phyloP scores from a whole-genome alignment of 2,329 filamentous ascomycete genomes.

The Fusarium temperatum region DNA sequence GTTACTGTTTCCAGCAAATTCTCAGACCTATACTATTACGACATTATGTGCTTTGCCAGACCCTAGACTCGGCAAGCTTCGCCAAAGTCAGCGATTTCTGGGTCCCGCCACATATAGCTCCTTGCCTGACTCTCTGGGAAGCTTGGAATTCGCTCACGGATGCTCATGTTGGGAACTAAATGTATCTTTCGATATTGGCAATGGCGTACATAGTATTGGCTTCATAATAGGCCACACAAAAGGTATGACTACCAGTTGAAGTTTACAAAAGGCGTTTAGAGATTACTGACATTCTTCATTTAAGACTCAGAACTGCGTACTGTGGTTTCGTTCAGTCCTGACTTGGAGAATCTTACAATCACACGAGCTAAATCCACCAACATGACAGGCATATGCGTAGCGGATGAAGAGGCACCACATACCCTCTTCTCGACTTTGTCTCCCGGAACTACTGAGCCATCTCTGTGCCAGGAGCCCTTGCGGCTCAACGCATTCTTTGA shows the following conservation, averaged over 20 bases:
- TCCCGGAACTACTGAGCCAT: neutral
- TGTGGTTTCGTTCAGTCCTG: neutral
- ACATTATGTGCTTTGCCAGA: neutral
- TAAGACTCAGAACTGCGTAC: neutral
- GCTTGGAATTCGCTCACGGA: neutral
- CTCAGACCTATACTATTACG: neutral
- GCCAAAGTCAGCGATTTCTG: neutral
- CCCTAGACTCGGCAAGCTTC: neutral
- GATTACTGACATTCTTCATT: accelerated
- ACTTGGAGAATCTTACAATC: neutral
- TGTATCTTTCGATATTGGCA: neutral
- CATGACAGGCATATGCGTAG: neutral
- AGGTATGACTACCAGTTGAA: accelerated
- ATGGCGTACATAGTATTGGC: neutral
- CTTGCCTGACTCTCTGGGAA: neutral
- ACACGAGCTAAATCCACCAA: neutral
- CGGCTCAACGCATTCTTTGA: neutral
- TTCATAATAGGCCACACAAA: neutral
- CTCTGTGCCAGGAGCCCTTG: accelerated
- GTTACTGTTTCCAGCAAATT: accelerated
- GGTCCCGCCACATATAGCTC: no score
- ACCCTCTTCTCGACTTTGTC: neutral
- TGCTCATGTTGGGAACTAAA: neutral
- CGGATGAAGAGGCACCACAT: neutral
- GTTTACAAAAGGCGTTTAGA: accelerated